Percentiles rank a stretch among this genome's conserved stretches.
phyloP scores from a whole-genome alignment of 2,329 filamentous ascomycete genomes.

The Ophiostoma perfectum region DNA sequence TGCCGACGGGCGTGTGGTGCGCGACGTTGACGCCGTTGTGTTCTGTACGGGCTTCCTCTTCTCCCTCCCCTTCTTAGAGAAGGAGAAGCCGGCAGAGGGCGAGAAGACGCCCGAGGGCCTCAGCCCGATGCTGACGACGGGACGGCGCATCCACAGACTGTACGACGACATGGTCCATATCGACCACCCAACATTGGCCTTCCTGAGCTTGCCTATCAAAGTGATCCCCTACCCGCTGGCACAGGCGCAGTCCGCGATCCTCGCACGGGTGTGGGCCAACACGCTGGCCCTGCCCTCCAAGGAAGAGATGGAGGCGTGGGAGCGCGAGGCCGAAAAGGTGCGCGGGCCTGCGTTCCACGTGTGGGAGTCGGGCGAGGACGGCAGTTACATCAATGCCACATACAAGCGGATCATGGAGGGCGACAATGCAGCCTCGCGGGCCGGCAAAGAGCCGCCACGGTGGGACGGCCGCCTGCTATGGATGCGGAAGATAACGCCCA shows the following conservation, averaged over 20 bases:
- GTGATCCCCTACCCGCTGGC: conserved; percentile 83
- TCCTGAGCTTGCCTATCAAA: conserved; percentile 69
- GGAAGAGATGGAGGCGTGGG: conserved; percentile 66
- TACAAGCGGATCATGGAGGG: conserved; percentile 52
- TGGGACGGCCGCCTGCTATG: conserved; percentile 70
- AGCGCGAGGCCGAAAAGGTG: conserved; percentile 51
- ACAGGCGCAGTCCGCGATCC: conserved; percentile 71
- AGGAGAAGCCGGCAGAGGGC: conserved; percentile 20
- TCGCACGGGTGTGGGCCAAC: conserved; percentile 73
- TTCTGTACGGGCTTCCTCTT: conserved; percentile 92
- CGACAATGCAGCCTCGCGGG: conserved; percentile 38
- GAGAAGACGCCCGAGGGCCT: conserved; percentile 30
- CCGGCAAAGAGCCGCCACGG: conserved; percentile 61
- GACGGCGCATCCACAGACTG: conserved; percentile 63
- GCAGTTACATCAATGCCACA: conserved; percentile 62
- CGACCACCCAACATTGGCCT: conserved; percentile 69
- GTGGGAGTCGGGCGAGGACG: conserved; percentile 55
- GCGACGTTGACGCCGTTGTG: conserved; percentile 66
- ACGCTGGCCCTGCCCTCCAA: conserved; percentile 53
- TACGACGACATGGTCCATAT: conserved; percentile 78
- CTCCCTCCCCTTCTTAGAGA: conserved; percentile 65
- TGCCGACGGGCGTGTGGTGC: conserved; percentile 57
- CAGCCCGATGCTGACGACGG: conserved; percentile 55
- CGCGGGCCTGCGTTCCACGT: conserved; percentile 43
- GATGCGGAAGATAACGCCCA: conserved; percentile 61